Evolutionary conservation across 2,329 filamentous ascomycete species (phyloP).

Genomic region (Hypoxylon sp.): DNA sequence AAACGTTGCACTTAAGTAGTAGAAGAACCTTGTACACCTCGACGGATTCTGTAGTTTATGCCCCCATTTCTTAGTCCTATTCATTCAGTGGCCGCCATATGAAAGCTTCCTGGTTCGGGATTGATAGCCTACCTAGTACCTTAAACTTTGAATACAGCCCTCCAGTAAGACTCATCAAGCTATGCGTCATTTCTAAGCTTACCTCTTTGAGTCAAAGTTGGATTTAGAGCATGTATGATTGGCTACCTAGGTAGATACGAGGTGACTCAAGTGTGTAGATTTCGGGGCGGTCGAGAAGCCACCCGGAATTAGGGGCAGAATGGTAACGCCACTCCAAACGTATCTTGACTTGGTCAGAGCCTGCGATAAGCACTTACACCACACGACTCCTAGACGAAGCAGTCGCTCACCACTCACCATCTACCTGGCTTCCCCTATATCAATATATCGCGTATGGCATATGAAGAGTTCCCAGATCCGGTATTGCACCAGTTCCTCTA

Average conservation of each 20-base stretch:
- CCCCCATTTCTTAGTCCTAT: background rate
- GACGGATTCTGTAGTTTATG: conserved; percentile 17
- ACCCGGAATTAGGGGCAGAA: conserved; percentile 7
- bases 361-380: conserved; percentile 60
- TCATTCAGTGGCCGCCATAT: conserved; percentile 15
- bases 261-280: conserved; percentile 14
- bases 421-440: conserved; percentile 59
- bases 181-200: conserved; percentile 22
- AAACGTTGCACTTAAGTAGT: background rate
- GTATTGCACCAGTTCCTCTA: conserved; percentile 58
- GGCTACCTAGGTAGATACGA: background rate
- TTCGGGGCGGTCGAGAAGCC: background rate
- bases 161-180: background rate
- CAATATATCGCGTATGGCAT: conserved; percentile 48
- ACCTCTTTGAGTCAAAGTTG: background rate
- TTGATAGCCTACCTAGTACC: background rate
- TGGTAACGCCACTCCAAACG: conserved; percentile 37
- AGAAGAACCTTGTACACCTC: conserved; percentile 20
- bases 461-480: conserved; percentile 15
- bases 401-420: conserved; percentile 40
- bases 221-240: background rate
- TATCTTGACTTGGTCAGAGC: conserved; percentile 55
- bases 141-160: background rate
- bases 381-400: background rate
- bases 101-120: conserved; percentile 5